Conservation (phyloP, 305 asterid species). For the Ajuga reptans region DNA sequence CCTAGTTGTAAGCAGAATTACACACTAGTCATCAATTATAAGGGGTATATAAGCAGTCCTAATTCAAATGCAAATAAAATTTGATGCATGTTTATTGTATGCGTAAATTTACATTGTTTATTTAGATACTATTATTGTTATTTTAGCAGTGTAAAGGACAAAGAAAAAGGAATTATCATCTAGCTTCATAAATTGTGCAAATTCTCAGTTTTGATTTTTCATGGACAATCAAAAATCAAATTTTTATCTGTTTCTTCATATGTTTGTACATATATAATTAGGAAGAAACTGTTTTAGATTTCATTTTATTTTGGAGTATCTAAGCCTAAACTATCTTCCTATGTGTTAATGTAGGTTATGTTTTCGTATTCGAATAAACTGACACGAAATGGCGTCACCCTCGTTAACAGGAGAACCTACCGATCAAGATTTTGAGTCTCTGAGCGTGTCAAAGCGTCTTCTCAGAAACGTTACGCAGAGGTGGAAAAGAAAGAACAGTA, state of each 20-base stretch:
- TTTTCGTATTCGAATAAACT: constrained; percentile 9
- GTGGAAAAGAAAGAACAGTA: constrained; percentile 53
- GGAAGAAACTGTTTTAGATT: not conserved
- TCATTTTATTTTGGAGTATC: not conserved
- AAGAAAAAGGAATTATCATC: not conserved
- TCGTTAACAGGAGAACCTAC: constrained; percentile 35
- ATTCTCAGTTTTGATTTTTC: constrained; percentile 9
- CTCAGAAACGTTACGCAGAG: constrained; percentile 71
- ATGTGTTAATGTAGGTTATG: constrained; percentile 27
- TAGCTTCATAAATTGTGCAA: not conserved
- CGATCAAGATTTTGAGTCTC: constrained; percentile 46
- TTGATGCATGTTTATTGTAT: too few relatives aligned
- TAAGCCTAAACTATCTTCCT: not conserved
- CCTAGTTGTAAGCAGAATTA: too few relatives aligned
- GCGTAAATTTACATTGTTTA: too few relatives aligned
- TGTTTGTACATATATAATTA: not conserved
- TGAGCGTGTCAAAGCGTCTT: constrained; percentile 64
- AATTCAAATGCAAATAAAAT: too few relatives aligned
- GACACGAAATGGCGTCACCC: constrained; percentile 35
- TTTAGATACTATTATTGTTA: too few relatives aligned
- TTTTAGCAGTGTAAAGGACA: not conserved
- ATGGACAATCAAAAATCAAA: not conserved
- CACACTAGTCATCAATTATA: too few relatives aligned
- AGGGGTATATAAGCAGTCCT: too few relatives aligned
- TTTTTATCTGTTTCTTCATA: not conserved